Evolutionary conservation across 73 alveolate species (phyloP).

Genomic region (Breviolum minutum): DNA sequence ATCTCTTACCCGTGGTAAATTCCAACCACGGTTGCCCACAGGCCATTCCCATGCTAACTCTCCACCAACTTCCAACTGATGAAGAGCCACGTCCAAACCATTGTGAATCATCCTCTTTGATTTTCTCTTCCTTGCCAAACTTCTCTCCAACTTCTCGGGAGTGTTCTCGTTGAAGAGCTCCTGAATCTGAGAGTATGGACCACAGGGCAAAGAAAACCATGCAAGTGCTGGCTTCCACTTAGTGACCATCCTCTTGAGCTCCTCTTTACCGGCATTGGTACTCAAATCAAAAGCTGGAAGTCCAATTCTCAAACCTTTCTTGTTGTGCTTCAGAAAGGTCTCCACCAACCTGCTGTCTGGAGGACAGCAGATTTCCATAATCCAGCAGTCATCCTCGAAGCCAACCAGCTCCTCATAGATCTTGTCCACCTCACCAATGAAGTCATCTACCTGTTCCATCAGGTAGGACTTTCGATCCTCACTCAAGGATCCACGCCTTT

Average conservation of each 20-base stretch:
- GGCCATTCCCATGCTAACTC: constrained; percentile 25
- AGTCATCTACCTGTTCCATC: not conserved
- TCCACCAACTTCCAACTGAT: not conserved
- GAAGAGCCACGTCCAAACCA: not conserved
- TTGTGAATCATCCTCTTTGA: not conserved
- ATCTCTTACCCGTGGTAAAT: not conserved
- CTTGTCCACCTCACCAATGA: not conserved
- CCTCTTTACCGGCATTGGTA: not conserved
- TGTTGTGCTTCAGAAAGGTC: not conserved
- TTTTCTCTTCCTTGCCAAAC: not conserved
- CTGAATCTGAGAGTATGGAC: not conserved
- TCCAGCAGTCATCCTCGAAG: not conserved
- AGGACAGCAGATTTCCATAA: not conserved
- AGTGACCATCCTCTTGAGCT: not conserved
- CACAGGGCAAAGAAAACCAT: constrained; percentile 10
- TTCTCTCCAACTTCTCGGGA: not conserved
- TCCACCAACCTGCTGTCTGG: not conserved
- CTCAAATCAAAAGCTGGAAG: not conserved
- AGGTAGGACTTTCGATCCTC: not conserved
- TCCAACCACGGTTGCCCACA: not conserved
- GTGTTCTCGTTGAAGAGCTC: constrained; percentile 12
- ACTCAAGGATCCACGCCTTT: no score
- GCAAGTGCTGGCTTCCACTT: not conserved
- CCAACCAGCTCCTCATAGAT: not conserved
- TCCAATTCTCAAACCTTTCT: not conserved